These are phyloP conservation scores for Pseudonitzschia delicatissima DNA, from an alignment of 108 stramenopile species.

Conservation along the genomic window DNA sequence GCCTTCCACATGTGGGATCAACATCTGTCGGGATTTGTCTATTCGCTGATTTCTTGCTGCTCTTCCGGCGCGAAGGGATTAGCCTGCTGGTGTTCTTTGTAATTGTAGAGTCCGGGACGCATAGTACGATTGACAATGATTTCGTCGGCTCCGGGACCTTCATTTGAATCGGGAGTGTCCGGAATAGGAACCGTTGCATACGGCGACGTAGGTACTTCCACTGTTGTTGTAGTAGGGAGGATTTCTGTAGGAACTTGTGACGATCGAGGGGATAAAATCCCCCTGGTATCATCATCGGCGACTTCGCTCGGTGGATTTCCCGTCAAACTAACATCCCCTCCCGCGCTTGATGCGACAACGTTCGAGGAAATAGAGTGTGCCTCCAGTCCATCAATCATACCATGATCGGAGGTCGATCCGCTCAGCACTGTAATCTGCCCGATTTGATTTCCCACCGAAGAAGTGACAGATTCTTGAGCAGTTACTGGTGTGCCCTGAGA, in stretches of 20 bases:
- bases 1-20: constrained; percentile 27
- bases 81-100: background rate
- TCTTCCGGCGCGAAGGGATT: no score
- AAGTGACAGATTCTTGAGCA: constrained; percentile 34
- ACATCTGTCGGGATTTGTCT: no score
- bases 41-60: no score
- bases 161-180: background rate
- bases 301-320: constrained; percentile 54
- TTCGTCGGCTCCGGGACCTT: background rate
- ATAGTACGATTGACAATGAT: constrained; percentile 40
- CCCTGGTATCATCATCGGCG: constrained; percentile 16
- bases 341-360: constrained; percentile 21
- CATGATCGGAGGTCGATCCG: constrained; percentile 7
- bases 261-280: background rate
- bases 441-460: constrained; percentile 22
- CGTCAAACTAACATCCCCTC: constrained; percentile 37
- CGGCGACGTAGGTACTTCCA: background rate
- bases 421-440: no score
- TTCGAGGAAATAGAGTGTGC: constrained; percentile 24
- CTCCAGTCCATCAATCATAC: constrained; percentile 22
- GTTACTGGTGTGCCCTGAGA: constrained; percentile 49
- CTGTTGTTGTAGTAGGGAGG: background rate
- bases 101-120: constrained; percentile 39
- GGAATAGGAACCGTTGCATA: background rate
- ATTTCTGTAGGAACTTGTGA: constrained; percentile 1